Evolutionary conservation across 495 filamentous ascomycete genomes (phyloP).

Genomic region (Daldinia vernicosa): DNA sequence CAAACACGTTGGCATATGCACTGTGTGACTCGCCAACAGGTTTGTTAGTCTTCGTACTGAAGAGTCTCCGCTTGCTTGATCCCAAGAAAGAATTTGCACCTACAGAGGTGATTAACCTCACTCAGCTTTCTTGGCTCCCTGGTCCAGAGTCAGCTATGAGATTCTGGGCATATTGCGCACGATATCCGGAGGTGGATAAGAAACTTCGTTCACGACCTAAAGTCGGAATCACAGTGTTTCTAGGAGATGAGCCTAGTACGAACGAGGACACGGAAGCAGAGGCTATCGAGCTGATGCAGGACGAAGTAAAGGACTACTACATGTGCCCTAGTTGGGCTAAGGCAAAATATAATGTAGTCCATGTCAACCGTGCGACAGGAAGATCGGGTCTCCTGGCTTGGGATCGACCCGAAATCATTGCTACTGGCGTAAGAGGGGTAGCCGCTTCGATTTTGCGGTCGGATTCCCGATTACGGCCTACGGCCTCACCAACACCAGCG

Average conservation of each 20-base stretch:
- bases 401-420: conserved; percentile 54
- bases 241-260: conserved; percentile 38
- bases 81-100: conserved; percentile 48
- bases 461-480: conserved; percentile 46
- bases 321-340: conserved; percentile 57
- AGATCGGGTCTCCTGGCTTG: conserved; percentile 52
- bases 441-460: conserved; percentile 46
- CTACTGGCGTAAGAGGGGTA: conserved; percentile 50
- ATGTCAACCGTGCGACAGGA: conserved; percentile 46
- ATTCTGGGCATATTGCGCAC: conserved; percentile 55
- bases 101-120: conserved; percentile 56
- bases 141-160: conserved; percentile 58
- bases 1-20: conserved; percentile 61
- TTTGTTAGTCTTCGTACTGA: conserved; percentile 56
- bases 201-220: conserved; percentile 40
- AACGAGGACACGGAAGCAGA: conserved; percentile 5
- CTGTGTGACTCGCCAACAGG: conserved; percentile 64
- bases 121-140: conserved; percentile 59
- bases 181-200: conserved; percentile 41
- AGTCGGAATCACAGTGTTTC: conserved; percentile 58
- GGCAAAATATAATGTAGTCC: conserved; percentile 52
- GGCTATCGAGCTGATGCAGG: conserved; percentile 3
- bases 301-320: conserved; percentile 44
- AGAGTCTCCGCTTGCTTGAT: conserved; percentile 47
- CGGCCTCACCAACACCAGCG: neutral